phyloP scores from a whole-genome alignment of 2,329 filamentous ascomycete genomes.

The Parascedosporium putredinis region DNA sequence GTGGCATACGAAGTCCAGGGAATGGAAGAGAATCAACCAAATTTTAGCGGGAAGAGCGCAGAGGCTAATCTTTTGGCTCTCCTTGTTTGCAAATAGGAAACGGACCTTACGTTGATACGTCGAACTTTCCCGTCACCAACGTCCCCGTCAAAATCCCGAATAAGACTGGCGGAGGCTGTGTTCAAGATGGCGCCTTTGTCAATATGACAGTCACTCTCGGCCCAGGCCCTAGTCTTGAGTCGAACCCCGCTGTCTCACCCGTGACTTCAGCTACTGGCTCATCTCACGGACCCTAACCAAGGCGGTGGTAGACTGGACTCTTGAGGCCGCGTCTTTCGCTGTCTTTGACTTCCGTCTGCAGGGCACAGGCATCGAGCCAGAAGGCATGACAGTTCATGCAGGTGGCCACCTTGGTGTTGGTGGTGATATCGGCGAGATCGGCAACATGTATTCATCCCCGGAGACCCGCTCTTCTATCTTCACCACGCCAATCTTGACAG shows the following conservation, averaged over 20 bases:
- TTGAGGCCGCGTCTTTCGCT: slow-evolving; percentile 23
- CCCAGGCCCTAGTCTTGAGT: slow-evolving; percentile 18
- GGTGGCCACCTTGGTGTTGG: slow-evolving; percentile 30
- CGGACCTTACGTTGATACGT: slow-evolving; percentile 16
- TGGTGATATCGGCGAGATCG: slow-evolving; percentile 20
- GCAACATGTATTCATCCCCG: slow-evolving; percentile 16
- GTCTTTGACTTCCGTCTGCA: slow-evolving; percentile 22
- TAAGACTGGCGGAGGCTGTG: slow-evolving; percentile 38
- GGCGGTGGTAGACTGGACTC: slow-evolving; percentile 19
- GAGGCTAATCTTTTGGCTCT: too few species aligned
- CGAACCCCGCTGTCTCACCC: slow-evolving; percentile 33
- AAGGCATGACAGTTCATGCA: slow-evolving; percentile 24
- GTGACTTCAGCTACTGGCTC: slow-evolving; percentile 16
- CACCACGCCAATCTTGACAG: slow-evolving; percentile 20
- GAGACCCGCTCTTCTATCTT: slow-evolving; percentile 19
- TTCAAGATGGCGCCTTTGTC: slow-evolving; percentile 33
- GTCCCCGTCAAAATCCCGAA: slow-evolving; percentile 17
- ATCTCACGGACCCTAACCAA: slow-evolving; percentile 14
- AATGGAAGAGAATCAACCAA: too few species aligned
- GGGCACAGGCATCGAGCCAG: slow-evolving; percentile 17
- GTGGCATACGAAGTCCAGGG: too few species aligned
- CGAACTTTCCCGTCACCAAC: slow-evolving; percentile 18
- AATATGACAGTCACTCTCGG: slow-evolving; percentile 25
- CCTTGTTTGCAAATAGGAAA: slow-evolving; percentile 1
- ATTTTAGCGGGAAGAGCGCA: too few species aligned